Evolutionary conservation across 78 protist genomes (phyloP).

Genomic region (Tieghemostelium lacteum): DNA sequence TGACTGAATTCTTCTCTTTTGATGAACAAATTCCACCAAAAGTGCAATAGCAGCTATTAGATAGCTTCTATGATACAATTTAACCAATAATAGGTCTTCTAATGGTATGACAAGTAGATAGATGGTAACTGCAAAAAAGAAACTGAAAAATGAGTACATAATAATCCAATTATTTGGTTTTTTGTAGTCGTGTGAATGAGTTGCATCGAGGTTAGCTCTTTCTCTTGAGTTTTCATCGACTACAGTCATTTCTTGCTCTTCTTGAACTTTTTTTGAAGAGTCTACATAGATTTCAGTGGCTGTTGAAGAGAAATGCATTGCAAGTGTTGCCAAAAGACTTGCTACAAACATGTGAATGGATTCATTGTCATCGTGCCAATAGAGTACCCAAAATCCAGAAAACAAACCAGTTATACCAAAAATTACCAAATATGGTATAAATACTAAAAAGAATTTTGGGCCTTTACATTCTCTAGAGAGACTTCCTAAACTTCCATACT

Average conservation of each 20-base stretch:
- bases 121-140: slow-evolving; percentile 54
- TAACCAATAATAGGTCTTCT: slow-evolving; percentile 69
- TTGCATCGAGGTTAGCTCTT: background rate
- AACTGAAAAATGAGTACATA: slow-evolving; percentile 45
- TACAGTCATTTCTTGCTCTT: background rate
- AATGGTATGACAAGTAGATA: slow-evolving; percentile 45
- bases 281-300: background rate
- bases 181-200: slow-evolving; percentile 29
- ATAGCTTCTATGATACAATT: slow-evolving; percentile 48
- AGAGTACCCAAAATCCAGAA: slow-evolving; percentile 64
- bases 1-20: slow-evolving; percentile 29
- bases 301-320: slow-evolving; percentile 41
- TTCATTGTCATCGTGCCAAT: slow-evolving; percentile 72
- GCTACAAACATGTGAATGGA: slow-evolving; percentile 73
- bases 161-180: slow-evolving; percentile 48
- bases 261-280: background rate
- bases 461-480: background rate
- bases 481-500: slow-evolving; percentile 31
- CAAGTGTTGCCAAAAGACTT: slow-evolving; percentile 23
- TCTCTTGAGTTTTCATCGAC: too few relatives aligned
- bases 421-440: slow-evolving; percentile 48
- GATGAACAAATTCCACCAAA: slow-evolving; percentile 29
- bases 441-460: slow-evolving; percentile 3
- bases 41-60: slow-evolving; percentile 18
- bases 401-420: slow-evolving; percentile 62